phyloP scores from a whole-genome alignment of 2,329 filamentous ascomycete genomes.

The Aspergillus spinulosporus region DNA sequence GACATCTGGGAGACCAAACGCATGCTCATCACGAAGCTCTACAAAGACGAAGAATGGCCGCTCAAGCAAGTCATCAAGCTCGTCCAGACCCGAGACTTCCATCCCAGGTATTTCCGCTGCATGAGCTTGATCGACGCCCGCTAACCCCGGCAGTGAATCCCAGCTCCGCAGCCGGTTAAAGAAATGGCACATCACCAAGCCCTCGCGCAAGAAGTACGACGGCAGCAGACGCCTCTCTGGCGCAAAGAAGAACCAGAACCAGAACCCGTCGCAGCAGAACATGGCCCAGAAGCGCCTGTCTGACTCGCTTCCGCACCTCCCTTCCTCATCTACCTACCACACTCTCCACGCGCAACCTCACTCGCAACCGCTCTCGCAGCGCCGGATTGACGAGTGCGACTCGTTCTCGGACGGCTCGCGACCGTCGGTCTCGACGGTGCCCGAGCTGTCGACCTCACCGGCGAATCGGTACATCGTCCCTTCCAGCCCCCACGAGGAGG shows the following conservation, averaged over 20 bases:
- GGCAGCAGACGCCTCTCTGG: slow-evolving; percentile 6
- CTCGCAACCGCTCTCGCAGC: not conserved
- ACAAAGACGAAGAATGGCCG: slow-evolving; percentile 18
- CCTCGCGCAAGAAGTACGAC: slow-evolving; percentile 15
- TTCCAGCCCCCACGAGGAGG: slow-evolving; percentile 4
- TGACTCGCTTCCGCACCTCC: not conserved
- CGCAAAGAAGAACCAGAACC: slow-evolving; percentile 6
- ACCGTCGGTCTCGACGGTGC: not conserved
- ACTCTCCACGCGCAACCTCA: not conserved
- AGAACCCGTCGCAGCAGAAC: too few species aligned
- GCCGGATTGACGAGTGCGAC: slow-evolving; percentile 3
- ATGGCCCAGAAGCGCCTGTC: not conserved
- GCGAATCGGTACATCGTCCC: slow-evolving; percentile 2
- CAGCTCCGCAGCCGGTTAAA: slow-evolving; percentile 15
- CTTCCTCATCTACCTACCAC: slow-evolving; percentile 3
- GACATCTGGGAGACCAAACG: slow-evolving; percentile 17
- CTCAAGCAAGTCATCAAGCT: slow-evolving; percentile 17
- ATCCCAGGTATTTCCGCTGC: slow-evolving; percentile 2
- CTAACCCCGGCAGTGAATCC: slow-evolving; percentile 4
- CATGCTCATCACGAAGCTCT: slow-evolving; percentile 13
- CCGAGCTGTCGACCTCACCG: slow-evolving; percentile 4
- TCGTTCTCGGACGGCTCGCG: not conserved
- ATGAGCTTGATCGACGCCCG: too few species aligned
- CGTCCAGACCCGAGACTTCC: slow-evolving; percentile 14
- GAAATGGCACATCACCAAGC: slow-evolving; percentile 18